Evolutionary conservation across 306 rosid genomes (phyloP), one percentile per base, ranked within the genome.

Genomic region (Glycine soja): DNA sequence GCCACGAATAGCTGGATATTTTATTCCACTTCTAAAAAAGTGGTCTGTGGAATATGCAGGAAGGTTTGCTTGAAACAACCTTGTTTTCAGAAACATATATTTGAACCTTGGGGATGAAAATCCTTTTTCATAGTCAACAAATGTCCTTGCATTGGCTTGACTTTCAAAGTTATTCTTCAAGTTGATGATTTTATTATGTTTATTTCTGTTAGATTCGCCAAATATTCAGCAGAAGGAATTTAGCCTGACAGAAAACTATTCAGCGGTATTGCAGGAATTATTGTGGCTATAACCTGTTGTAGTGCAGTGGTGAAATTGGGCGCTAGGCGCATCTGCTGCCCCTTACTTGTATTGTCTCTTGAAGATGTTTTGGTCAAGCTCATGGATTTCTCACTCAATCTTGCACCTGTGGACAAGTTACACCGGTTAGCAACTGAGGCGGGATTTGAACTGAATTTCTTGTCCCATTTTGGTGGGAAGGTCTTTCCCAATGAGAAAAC

Each of bases 191-290:
- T 64, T 50, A 66, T 64, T 50, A 66, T 61, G 51, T 62, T 53
- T 76, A 18, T 73, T 68, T 42, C 43, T 4, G 19, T 69, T 56
- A 59, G 30, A 83, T 76, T 79, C 72, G 1, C 59, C 56, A 10
- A 72, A 82, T 74, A 16, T 61, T 79, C 54, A 24, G 73, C 56
- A 45, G 79, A 66, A 81, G 10, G 68, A 48, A 75, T 19, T 34
- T 82, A 71, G 80, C 79, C 92, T 90, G 83, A 90, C 82, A 82
- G 58, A 84, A 18, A 80, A 63, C 72, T 76, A 66, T 88, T 84
- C 94, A 92, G 94, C 85, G 94, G 94, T 83, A 82, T 89, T 80
- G 97, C 94, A 92, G 92, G 94, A 81, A 87, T 85, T 42, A 87
- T 90, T 54, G 85, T 90, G 87, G 91, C 94, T 18, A 85, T 89